These are phyloP conservation scores for Betula pendula DNA, from an alignment of 306 rosid genomes.

Conservation along the genomic window DNA sequence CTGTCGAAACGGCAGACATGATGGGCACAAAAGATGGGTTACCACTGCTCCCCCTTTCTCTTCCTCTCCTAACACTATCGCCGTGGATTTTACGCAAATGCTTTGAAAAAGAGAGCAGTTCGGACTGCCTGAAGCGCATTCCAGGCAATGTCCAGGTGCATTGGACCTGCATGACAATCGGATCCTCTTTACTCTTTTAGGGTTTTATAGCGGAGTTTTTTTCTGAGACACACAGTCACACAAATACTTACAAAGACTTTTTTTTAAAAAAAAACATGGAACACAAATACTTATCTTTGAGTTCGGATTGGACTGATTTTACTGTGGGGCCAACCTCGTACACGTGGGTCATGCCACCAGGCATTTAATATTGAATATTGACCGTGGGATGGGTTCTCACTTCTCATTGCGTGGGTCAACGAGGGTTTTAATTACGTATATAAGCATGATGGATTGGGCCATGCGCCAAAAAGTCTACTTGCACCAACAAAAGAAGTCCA, in stretches of 20 bases:
- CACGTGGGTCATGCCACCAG: neutral
- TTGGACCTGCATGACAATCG: conserved; percentile 34
- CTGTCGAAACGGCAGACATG: conserved; percentile 72
- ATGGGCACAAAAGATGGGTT: conserved; percentile 41
- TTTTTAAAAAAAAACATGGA: too few species aligned
- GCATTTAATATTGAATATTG: neutral
- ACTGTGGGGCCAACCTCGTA: too few species aligned
- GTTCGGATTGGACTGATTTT: too few species aligned
- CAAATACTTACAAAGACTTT: too few species aligned
- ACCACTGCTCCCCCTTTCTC: conserved; percentile 17
- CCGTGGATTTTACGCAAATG: conserved; percentile 11
- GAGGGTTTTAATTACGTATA: neutral
- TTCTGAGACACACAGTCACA: too few species aligned
- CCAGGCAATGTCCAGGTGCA: conserved; percentile 43
- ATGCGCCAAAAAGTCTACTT: neutral
- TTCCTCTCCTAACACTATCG: neutral
- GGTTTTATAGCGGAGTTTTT: neutral
- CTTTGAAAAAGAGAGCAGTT: conserved; percentile 28
- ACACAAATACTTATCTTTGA: too few species aligned
- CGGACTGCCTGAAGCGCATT: conserved; percentile 30
- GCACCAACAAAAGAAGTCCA: too few species aligned
- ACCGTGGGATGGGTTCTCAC: neutral
- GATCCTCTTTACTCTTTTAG: too few species aligned
- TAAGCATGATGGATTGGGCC: neutral
- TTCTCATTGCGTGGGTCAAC: neutral